These are phyloP conservation scores for Fraxinus quadrangulata DNA, from an alignment of 257 asterid genomes.

Conservation along the genomic window DNA sequence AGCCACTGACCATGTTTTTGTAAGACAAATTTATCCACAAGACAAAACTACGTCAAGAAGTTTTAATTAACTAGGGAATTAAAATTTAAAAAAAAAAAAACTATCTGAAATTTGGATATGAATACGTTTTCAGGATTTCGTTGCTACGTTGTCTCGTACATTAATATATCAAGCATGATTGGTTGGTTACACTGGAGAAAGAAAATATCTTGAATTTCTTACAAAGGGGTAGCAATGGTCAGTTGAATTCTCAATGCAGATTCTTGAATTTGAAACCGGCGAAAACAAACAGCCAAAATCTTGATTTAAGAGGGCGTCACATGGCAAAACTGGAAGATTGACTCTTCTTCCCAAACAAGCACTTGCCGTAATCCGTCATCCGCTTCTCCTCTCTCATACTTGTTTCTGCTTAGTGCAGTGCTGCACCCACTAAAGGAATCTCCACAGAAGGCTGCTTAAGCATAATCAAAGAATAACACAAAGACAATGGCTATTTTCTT, in stretches of 20 bases:
- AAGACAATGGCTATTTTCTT: constrained; percentile 61
- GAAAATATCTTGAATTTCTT: background rate
- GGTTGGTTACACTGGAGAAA: too few relatives aligned
- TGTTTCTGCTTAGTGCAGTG: constrained; percentile 5
- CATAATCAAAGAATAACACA: constrained; percentile 67
- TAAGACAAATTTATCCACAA: too few relatives aligned
- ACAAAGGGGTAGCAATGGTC: constrained; percentile 2
- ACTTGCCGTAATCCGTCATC: background rate
- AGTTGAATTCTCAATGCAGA: constrained; percentile 13
- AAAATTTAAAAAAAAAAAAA: too few relatives aligned
- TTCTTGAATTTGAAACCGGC: constrained; percentile 15
- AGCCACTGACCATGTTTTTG: too few relatives aligned
- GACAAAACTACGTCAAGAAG: too few relatives aligned
- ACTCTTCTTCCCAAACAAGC: background rate
- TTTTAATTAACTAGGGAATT: too few relatives aligned
- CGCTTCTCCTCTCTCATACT: background rate
- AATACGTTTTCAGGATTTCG: too few relatives aligned
- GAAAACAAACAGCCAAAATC: background rate
- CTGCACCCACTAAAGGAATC: background rate
- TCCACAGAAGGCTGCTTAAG: background rate
- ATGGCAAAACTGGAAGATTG: background rate
- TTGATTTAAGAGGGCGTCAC: background rate
- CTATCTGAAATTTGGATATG: too few relatives aligned
- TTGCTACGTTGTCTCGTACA: too few relatives aligned
- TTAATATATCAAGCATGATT: too few relatives aligned